These are phyloP conservation scores for Colletotrichum tropicale DNA, from an alignment of 2,329 filamentous ascomycete genomes.

Conservation along the genomic window DNA sequence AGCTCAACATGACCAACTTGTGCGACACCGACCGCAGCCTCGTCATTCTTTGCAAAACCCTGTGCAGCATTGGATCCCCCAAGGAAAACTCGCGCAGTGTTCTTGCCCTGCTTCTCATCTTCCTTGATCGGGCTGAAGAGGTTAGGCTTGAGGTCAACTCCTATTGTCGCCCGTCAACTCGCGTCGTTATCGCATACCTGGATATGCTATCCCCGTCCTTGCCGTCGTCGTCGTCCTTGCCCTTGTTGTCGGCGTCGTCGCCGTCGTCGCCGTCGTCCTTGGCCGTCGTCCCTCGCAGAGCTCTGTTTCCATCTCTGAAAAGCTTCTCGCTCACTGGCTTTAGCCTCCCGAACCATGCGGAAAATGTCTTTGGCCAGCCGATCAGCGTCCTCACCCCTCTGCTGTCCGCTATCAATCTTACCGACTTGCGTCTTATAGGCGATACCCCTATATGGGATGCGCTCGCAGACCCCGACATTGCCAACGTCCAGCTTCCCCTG, in stretches of 20 bases:
- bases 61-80: not conserved
- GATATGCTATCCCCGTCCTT: not conserved
- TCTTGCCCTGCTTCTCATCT: not conserved
- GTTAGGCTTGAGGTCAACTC: not conserved
- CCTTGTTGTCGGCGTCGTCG: not conserved
- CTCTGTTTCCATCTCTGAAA: not conserved
- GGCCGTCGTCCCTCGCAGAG: not conserved
- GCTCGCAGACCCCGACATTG: not conserved
- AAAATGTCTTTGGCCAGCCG: not conserved
- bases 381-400: not conserved
- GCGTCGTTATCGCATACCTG: not conserved
- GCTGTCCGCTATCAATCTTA: not conserved
- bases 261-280: not conserved
- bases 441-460: not conserved
- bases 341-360: not conserved
- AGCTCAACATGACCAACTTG: not conserved
- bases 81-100: not conserved
- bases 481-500: not conserved
- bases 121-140: not conserved
- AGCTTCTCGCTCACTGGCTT: not conserved
- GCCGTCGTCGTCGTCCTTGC: not conserved
- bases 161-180: not conserved
- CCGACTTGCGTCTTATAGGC: not conserved
- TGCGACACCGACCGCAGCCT: not conserved
- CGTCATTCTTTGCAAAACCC: not conserved